Percentiles rank a stretch among this genome's conserved stretches.
phyloP scores from a whole-genome alignment of 176 grass and related monocot genomes.

The Carex scoparia region DNA sequence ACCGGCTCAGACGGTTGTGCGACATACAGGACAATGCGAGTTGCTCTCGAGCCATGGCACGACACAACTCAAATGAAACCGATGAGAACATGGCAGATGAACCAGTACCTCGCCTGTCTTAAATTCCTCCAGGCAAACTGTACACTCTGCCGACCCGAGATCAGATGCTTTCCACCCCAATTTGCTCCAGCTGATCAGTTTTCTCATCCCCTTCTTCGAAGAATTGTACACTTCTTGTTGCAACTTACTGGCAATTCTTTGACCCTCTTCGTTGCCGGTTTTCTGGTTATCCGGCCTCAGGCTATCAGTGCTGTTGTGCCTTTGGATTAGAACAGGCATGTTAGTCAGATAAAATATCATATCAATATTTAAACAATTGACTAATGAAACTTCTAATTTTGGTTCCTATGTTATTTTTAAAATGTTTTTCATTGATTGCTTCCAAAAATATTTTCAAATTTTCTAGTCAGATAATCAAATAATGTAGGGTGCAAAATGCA shows the following conservation, averaged over 20 bases:
- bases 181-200: conserved; percentile 65
- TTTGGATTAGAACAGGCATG: not conserved
- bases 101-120: conserved; percentile 55
- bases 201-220: conserved; percentile 45
- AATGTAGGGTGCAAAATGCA: not conserved
- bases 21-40: conserved; percentile 73
- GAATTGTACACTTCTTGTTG: conserved; percentile 62
- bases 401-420: not conserved
- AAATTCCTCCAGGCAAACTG: conserved; percentile 92
- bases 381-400: not conserved
- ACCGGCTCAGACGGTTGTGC: conserved; percentile 26
- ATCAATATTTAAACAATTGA: not conserved
- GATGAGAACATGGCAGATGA: conserved; percentile 75
- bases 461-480: not conserved
- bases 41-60: conserved; percentile 74
- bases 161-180: conserved; percentile 62
- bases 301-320: conserved; percentile 66
- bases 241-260: conserved; percentile 16
- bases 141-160: conserved; percentile 46
- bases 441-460: not conserved
- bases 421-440: not conserved
- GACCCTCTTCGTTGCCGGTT: not conserved
- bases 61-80: conserved; percentile 86
- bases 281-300: conserved; percentile 31
- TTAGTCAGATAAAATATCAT: not conserved